Base-by-base conservation (phyloP, 352 stramenopile genomes). In the Globisporangium okanoganense region DNA sequence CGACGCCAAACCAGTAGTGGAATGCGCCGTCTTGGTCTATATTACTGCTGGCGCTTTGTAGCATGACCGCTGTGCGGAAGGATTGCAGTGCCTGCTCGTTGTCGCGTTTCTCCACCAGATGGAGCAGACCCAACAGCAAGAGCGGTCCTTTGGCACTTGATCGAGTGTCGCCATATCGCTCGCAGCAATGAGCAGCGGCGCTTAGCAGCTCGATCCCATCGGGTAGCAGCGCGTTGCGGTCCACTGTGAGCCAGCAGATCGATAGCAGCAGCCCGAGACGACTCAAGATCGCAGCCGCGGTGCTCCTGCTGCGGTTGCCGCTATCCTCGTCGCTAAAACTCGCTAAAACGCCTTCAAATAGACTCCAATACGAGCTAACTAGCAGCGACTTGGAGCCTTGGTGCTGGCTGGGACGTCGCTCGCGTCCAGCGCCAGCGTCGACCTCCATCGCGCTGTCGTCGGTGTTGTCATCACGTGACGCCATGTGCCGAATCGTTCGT, bases 1-100 rank as follows among this genome's bases (percentile, higher is more conserved):
- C 64, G 25, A 88, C 66, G 0, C 78, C 79, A 45, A 78, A 76
- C 82, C 82, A 92, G 52, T 87, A 92, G 31, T 70, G 65, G 12
- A 86, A 47, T 10, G 63, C 62, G 1, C 76, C 73, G 3, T 38
- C 48, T 0, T 12, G 22, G 2, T 35, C 33, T 36, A 18, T 27
- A 25, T 31, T 29, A 1, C 16, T 56, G 12, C 25, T 7, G 16
- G 33, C 55, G 29, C 5, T 45, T 1, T 56, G 55, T 22, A 71
- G 12, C 8, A 61, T 27, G 10, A 45, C 62, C 1, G 60, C 71
- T n/a, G 48, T 35, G 13, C 27, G 48, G 36, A 91, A 78, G 41
- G 58, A 71, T 12, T 33, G 9, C 24, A 87, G 27, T 9, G 76
- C 76, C 38, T 57, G 61, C 2, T 56, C 20, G 35, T 56, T 43